Evolutionary conservation across 768 basidiomycete species (phyloP).

Genomic region (Termitomyces sp.): DNA sequence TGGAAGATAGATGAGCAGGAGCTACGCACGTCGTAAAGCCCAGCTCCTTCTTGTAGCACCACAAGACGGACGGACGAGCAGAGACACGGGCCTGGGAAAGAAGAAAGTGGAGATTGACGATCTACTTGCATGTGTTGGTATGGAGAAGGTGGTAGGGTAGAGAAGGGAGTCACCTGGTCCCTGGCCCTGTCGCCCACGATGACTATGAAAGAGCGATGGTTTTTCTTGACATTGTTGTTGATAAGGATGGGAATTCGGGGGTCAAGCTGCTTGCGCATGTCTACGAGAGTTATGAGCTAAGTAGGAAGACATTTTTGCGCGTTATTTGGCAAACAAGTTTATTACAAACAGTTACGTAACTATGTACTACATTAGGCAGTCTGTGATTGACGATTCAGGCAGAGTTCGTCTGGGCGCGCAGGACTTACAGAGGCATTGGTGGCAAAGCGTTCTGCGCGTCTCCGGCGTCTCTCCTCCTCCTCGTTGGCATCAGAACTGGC

Average conservation of each 20-base stretch:
- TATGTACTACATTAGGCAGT: background rate
- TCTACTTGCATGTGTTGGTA: slow-evolving; percentile 31
- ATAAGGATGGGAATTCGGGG: slow-evolving; percentile 90
- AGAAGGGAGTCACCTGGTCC: slow-evolving; percentile 64
- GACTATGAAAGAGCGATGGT: slow-evolving; percentile 93
- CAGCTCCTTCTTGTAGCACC: slow-evolving; percentile 99
- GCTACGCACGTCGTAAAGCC: slow-evolving; percentile 85
- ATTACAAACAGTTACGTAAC: slow-evolving; percentile 6
- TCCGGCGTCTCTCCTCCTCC: slow-evolving; percentile 52
- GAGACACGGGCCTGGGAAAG: slow-evolving; percentile 89
- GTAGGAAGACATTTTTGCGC: background rate
- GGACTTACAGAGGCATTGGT: background rate
- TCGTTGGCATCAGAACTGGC: slow-evolving; percentile 45
- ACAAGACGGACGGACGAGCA: slow-evolving; percentile 85
- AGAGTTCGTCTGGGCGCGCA: background rate
- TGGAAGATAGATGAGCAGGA: slow-evolving; percentile 1
- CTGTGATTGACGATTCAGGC: background rate
- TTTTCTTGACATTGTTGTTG: slow-evolving; percentile 88
- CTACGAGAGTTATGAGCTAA: background rate
- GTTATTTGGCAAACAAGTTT: slow-evolving; percentile 3
- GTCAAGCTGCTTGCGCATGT: slow-evolving; percentile 86
- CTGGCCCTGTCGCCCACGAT: slow-evolving; percentile 92
- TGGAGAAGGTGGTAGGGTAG: background rate
- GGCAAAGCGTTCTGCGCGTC: slow-evolving; percentile 62
- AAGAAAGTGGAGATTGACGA: slow-evolving; percentile 94